Conservation (phyloP, 257 asterid genomes). For the Solanum paucissectum region DNA sequence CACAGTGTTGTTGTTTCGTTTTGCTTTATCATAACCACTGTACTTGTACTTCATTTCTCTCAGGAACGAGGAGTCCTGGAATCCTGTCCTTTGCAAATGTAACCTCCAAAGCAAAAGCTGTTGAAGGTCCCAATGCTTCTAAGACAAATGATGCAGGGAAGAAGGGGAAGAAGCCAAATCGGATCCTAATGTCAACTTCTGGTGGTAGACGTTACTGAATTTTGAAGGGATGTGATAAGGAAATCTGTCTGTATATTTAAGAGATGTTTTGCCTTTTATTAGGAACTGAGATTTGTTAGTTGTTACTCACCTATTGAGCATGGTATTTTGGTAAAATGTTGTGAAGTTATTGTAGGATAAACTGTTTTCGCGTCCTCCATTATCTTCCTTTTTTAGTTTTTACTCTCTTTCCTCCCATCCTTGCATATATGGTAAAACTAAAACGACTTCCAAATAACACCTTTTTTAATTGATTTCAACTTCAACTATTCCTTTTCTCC, state of each 20-base stretch:
- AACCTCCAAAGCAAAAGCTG: conserved; percentile 45
- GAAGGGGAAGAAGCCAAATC: conserved; percentile 66
- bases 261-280: neutral
- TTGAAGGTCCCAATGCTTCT: conserved; percentile 17
- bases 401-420: neutral
- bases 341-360: neutral
- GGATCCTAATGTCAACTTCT: conserved; percentile 68
- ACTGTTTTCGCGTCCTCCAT: neutral
- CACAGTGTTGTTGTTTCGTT: neutral
- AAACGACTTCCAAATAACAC: neutral
- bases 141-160: conserved; percentile 43
- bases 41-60: neutral
- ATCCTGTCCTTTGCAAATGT: conserved; percentile 54
- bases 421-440: neutral
- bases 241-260: neutral
- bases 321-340: neutral
- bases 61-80: conserved; percentile 34
- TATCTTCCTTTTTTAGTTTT: neutral
- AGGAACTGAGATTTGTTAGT: neutral
- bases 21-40: neutral
- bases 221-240: neutral
- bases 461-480: neutral
- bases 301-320: neutral
- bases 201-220: conserved; percentile 80
- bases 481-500: neutral